A percentile compares a stretch with the other conserved stretches of the same genome.
phyloP scores from a whole-genome alignment of 1,139 yeast genomes.

The Pneumocystis jirovecii region DNA sequence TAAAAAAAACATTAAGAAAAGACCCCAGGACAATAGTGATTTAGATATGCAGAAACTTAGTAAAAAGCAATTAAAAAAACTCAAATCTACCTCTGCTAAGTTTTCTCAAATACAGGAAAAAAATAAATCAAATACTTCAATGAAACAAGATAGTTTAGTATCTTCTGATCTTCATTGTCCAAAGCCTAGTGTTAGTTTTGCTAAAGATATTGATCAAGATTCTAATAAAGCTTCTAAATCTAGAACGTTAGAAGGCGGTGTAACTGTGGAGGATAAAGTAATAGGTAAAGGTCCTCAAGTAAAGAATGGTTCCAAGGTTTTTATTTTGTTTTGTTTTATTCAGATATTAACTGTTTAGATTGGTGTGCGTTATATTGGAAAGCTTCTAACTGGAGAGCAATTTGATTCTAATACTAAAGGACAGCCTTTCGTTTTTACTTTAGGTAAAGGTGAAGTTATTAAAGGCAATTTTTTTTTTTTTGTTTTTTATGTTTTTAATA shows the following conservation, averaged over 20 bases:
- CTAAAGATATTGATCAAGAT: conserved; percentile 84
- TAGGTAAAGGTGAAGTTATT: conserved; percentile 97
- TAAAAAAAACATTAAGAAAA: conserved; percentile 17
- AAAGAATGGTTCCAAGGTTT: conserved; percentile 72
- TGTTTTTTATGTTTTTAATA: not conserved
- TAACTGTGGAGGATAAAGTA: conserved; percentile 81
- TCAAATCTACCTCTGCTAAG: conserved; percentile 15
- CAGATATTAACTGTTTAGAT: not conserved
- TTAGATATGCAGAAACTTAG: conserved; percentile 19
- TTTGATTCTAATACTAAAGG: conserved; percentile 96
- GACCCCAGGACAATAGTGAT: conserved; percentile 10
- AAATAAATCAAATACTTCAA: not conserved
- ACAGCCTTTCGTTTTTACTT: conserved; percentile 78
- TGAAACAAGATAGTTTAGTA: conserved; percentile 3
- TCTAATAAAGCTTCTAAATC: conserved; percentile 40
- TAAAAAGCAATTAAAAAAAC: conserved; percentile 25
- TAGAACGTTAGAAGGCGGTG: conserved; percentile 83
- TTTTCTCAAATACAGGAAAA: conserved; percentile 19
- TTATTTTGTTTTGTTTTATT: not conserved
- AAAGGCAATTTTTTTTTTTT: conserved; percentile 25
- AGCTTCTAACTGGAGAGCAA: conserved; percentile 86
- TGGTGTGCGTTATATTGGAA: conserved; percentile 95
- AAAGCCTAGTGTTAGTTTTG: conserved; percentile 69
- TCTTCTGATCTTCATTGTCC: conserved; percentile 20
- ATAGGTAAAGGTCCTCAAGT: conserved; percentile 78